Percentiles rank a stretch among this genome's conserved stretches.
Conservation (phyloP, 768 basidiomycete genomes). For the Serendipita vermifera region DNA sequence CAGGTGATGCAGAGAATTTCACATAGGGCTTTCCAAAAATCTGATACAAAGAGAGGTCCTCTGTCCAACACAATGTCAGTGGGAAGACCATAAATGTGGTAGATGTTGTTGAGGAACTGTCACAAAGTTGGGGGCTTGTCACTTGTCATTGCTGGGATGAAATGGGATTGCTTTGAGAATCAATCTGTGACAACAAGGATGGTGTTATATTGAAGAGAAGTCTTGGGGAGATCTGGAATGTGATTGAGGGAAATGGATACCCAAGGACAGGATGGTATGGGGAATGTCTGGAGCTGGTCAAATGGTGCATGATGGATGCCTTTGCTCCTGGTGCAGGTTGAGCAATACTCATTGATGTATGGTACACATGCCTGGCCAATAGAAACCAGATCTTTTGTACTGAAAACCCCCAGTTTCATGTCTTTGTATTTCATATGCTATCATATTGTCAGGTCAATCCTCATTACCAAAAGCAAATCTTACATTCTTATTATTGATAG, state of each 20-base stretch:
- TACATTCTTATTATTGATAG: too few species aligned
- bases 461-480: too few species aligned
- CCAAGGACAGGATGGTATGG: slow-evolving; percentile 22
- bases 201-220: slow-evolving; percentile 13
- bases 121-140: neutral
- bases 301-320: slow-evolving; percentile 11
- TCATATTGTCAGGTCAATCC: too few species aligned
- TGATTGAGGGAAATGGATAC: slow-evolving; percentile 17
- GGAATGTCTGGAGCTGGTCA: slow-evolving; percentile 21
- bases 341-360: slow-evolving; percentile 1
- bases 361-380: neutral
- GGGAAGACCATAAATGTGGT: slow-evolving; percentile 8
- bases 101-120: neutral
- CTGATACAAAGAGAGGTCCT: neutral
- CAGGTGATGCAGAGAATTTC: slow-evolving; percentile 18
- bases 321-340: neutral
- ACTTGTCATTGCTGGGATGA: slow-evolving; percentile 12
- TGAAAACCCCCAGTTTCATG: too few species aligned
- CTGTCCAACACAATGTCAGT: neutral
- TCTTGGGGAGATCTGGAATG: slow-evolving; percentile 20
- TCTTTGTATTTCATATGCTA: too few species aligned
- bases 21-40: slow-evolving; percentile 18
- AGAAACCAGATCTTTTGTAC: slow-evolving; percentile 1
- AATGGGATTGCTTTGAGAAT: slow-evolving; percentile 15
- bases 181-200: slow-evolving; percentile 19